phyloP scores from a whole-genome alignment of 176 grass and related monocot species.

The Chrysopogon serrulatus region DNA sequence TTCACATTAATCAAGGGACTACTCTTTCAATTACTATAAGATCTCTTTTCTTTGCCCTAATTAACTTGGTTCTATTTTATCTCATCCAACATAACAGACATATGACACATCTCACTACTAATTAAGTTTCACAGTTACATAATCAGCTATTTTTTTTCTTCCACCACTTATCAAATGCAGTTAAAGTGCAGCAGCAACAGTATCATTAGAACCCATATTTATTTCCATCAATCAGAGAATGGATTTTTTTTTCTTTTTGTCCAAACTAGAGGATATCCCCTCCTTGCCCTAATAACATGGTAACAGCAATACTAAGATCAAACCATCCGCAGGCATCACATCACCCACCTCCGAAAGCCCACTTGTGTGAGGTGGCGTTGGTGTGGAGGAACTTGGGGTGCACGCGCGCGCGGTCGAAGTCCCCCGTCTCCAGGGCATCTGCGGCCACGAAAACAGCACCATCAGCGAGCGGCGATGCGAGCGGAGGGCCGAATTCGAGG shows the following conservation, averaged over 20 bases:
- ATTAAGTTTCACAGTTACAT: not conserved
- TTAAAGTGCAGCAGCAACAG: not conserved
- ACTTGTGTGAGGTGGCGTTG: conserved; percentile 92
- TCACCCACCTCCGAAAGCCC: conserved; percentile 87
- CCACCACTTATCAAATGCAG: not conserved
- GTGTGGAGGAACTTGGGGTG: conserved; percentile 97
- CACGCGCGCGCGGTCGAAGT: conserved; percentile 81
- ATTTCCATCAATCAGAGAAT: not conserved
- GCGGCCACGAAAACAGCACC: not conserved
- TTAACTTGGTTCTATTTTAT: too few species aligned
- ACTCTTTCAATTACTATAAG: not conserved
- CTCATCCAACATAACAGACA: not conserved
- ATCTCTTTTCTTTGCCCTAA: not conserved
- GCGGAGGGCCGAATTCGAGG: not conserved
- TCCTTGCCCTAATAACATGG: not conserved
- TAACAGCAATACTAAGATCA: not conserved
- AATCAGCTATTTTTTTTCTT: not conserved
- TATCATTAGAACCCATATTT: not conserved
- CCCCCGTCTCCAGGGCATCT: conserved; percentile 52
- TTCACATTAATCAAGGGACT: not conserved
- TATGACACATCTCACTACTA: not conserved
- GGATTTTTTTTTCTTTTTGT: not conserved
- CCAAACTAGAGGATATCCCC: not conserved
- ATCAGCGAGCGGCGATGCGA: not conserved
- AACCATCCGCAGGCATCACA: not conserved